Evolutionary conservation across 306 rosid species (phyloP).

Genomic region (Trifolium repens): DNA sequence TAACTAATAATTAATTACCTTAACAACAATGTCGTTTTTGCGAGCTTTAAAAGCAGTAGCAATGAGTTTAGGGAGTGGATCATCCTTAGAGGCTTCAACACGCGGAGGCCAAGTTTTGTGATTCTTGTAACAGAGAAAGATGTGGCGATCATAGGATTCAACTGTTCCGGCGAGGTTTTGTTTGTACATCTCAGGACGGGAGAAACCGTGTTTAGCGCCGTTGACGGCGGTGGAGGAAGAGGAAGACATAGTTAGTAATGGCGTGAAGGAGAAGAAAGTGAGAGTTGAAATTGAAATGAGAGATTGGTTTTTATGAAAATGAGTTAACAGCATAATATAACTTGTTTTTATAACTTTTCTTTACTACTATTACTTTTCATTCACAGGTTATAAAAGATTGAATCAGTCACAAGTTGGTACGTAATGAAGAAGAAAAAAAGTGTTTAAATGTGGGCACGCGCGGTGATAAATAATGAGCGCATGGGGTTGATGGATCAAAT

Average conservation of each 20-base stretch:
- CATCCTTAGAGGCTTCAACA: constrained; percentile 71
- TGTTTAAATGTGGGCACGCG: too few relatives aligned
- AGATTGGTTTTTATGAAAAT: background rate
- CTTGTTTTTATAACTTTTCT: too few relatives aligned
- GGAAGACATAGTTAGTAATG: constrained; percentile 56
- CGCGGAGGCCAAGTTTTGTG: constrained; percentile 71
- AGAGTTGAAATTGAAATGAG: background rate
- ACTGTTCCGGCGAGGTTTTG: constrained; percentile 72
- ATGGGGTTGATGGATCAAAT: too few relatives aligned
- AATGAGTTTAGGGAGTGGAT: constrained; percentile 69
- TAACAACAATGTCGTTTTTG: constrained; percentile 58
- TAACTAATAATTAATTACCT: constrained; percentile 44
- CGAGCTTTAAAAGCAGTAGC: constrained; percentile 60
- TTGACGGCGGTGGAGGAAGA: constrained; percentile 2
- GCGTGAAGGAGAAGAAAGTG: constrained; percentile 8
- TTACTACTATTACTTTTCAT: too few relatives aligned
- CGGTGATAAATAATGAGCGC: too few relatives aligned
- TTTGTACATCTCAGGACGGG: constrained; percentile 80
- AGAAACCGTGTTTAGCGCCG: constrained; percentile 71
- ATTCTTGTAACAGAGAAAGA: constrained; percentile 82
- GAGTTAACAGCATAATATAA: too few relatives aligned
- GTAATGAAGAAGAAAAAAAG: too few relatives aligned
- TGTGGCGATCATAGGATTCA: constrained; percentile 78
- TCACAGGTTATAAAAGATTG: too few relatives aligned
- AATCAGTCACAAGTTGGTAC: too few relatives aligned